phyloP scores from a whole-genome alignment of 805 yeast genomes.

The Zygoascus ofunaensis region DNA sequence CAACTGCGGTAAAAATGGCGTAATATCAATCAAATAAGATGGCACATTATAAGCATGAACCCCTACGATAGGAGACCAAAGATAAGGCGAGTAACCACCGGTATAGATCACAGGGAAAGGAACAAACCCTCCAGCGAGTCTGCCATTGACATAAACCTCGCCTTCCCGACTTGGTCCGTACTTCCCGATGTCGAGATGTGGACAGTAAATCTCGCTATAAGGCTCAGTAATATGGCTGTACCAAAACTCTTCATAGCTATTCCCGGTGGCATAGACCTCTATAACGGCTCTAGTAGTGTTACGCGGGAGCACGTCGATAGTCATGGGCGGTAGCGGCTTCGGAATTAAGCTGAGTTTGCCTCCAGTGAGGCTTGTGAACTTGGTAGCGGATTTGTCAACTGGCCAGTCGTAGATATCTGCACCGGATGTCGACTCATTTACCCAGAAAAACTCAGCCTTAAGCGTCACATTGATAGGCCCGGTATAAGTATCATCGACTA shows the following conservation, averaged over 20 bases:
- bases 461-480: constrained; percentile 54
- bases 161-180: constrained; percentile 66
- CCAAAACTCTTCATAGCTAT: constrained; percentile 80
- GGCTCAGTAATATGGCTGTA: constrained; percentile 47
- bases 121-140: constrained; percentile 47
- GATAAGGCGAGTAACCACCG: constrained; percentile 71
- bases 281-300: constrained; percentile 53
- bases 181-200: constrained; percentile 28
- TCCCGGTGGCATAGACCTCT: constrained; percentile 61
- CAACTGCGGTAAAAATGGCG: constrained; percentile 56
- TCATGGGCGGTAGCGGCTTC: neutral
- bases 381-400: neutral
- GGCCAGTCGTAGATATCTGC: neutral
- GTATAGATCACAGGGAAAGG: constrained; percentile 71
- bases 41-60: constrained; percentile 64
- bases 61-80: constrained; percentile 77
- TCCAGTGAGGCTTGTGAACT: neutral
- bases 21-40: constrained; percentile 56
- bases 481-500: constrained; percentile 33
- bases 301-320: constrained; percentile 27
- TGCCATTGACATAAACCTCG: constrained; percentile 51
- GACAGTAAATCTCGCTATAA: constrained; percentile 22
- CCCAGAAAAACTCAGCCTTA: constrained; percentile 41
- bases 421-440: constrained; percentile 4
- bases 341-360: neutral